Conservation (phyloP, 345 rosid genomes). For the Theobroma cacao region DNA sequence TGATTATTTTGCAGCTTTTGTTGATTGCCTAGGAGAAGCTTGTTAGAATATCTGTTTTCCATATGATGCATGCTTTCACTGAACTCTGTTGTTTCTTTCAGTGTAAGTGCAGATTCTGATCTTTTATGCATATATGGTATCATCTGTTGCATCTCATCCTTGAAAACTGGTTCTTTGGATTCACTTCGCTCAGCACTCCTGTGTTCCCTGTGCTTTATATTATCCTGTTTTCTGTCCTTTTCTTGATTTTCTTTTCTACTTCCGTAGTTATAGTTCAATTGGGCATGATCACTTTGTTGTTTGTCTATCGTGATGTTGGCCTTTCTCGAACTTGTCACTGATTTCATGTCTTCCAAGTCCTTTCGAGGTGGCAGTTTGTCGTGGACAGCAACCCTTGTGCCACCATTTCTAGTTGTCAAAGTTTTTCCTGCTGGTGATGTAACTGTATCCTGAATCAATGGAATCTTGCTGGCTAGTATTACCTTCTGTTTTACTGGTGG, state of each 20-base stretch:
- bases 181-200: slow-evolving; percentile 27
- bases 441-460: slow-evolving; percentile 24
- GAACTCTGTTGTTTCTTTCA: slow-evolving; percentile 26
- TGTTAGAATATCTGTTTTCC: slow-evolving; percentile 30
- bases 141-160: slow-evolving; percentile 33
- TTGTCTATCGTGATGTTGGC: slow-evolving; percentile 23
- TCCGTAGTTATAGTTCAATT: slow-evolving; percentile 13
- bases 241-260: slow-evolving; percentile 31
- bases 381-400: slow-evolving; percentile 29
- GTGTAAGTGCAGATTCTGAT: slow-evolving; percentile 23
- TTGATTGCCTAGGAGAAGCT: slow-evolving; percentile 28
- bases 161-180: slow-evolving; percentile 21
- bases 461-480: slow-evolving; percentile 28
- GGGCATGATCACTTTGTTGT: slow-evolving; percentile 25
- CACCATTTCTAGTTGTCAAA: slow-evolving; percentile 16
- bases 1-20: slow-evolving; percentile 22
- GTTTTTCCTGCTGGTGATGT: slow-evolving; percentile 24
- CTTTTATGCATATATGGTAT: slow-evolving; percentile 23
- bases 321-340: slow-evolving; percentile 22
- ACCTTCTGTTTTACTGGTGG: slow-evolving; percentile 28
- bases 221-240: slow-evolving; percentile 40
- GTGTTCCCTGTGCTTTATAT: slow-evolving; percentile 30
- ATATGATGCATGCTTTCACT: slow-evolving; percentile 23
- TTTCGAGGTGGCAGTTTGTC: slow-evolving; percentile 30
- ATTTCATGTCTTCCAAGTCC: slow-evolving; percentile 29